Evolutionary conservation across 78 protist species (phyloP), one percentile per base, ranked within the genome.

Genomic region (Tieghemostelium lacteum): DNA sequence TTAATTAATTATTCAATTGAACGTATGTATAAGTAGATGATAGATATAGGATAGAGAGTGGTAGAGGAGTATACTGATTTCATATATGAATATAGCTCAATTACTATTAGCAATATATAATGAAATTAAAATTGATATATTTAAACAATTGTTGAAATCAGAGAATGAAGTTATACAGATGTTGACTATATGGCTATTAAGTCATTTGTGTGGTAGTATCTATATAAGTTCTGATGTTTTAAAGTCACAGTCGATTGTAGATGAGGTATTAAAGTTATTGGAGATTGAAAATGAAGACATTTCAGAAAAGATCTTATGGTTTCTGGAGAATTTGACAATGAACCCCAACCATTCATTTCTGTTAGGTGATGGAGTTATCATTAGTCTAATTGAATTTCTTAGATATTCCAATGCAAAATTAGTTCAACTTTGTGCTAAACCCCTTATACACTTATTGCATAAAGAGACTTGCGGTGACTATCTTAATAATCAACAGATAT

Each of bases 401-500:
- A 26, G 28, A 24, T 49, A 54, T 49, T 33, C 33, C 4, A 60
- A 60, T 73, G 66, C 40, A 1, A 26, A 28, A 10, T 34, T 83
- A 34, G 45, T 83, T 1, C 40, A 55, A 57, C 28, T 83, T 4
- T 24, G 78, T 26, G 16, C 34, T 28, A 60, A 24, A 28, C 75
- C 70, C n/a, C 62, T 83, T 8, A 49, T 75, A 49, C 66, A 83
- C 52, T 42, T 83, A 67, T 37, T 83, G 40, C 89, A 83, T n/a
- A 83, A 83, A 60, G 89, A 83, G 39, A 58, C 89, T 4, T 83
- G 89, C 58, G 77, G 64, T 10, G 89, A 83, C 10, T 83, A 83
- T 69, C 50, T 83, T 1, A 77, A 83, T 31, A 66, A 66, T 83
- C 89, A 83, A 83, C 66, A 83, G 29, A 42, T 73, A 58, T 55